Conservation (phyloP, 148 eudicot species). For the Tetragonia tetragonoides region DNA sequence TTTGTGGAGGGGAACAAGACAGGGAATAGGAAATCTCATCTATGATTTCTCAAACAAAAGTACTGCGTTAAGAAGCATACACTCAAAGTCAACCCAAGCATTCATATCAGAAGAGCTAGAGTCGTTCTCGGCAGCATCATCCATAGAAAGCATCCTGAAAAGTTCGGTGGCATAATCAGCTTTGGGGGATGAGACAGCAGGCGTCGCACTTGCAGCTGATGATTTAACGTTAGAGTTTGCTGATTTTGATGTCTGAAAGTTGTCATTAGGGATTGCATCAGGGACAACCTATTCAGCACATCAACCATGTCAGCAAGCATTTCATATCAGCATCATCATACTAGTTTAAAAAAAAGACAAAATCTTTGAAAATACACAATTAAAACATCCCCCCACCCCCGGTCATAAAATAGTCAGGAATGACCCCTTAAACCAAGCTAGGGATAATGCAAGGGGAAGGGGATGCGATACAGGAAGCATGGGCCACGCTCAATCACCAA, state of each 20-base stretch:
- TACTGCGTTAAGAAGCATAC: slow-evolving; percentile 28
- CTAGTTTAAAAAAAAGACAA: neutral
- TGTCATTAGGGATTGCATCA: slow-evolving; percentile 18
- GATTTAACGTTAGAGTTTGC: slow-evolving; percentile 19
- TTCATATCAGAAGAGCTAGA: slow-evolving; percentile 28
- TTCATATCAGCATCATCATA: neutral
- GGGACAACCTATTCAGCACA: slow-evolving; percentile 30
- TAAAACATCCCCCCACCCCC: too few species aligned
- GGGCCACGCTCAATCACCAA: too few species aligned
- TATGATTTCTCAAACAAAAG: neutral
- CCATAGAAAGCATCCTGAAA: slow-evolving; percentile 40
- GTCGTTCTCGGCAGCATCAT: slow-evolving; percentile 32
- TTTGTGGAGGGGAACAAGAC: neutral
- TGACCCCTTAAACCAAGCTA: too few species aligned
- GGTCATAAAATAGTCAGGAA: too few species aligned
- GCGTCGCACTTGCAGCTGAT: slow-evolving; percentile 3
- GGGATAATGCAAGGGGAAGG: too few species aligned
- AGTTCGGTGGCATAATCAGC: slow-evolving; percentile 54
- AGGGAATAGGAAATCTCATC: too few species aligned
- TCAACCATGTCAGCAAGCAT: slow-evolving; percentile 16
- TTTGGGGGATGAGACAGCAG: slow-evolving; percentile 29
- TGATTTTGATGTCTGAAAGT: slow-evolving; percentile 23
- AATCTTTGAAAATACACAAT: too few species aligned
- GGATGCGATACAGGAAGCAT: too few species aligned
- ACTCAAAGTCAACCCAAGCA: slow-evolving; percentile 37